Conservation (phyloP, 2,329 filamentous ascomycete species). For the Nigrograna mackinnonii region DNA sequence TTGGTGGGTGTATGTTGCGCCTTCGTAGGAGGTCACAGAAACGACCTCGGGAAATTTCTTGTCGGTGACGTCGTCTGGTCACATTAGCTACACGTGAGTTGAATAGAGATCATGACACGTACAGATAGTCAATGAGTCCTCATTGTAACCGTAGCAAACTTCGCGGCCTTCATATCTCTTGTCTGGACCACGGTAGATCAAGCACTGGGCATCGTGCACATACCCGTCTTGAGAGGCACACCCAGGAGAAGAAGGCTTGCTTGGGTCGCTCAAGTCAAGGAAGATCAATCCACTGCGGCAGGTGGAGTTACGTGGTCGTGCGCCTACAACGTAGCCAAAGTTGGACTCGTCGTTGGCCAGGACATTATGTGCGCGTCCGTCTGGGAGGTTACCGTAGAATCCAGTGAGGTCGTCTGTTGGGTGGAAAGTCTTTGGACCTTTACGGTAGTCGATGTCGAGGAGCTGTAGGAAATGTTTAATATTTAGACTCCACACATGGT, state of each 20-base stretch:
- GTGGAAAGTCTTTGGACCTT: constrained; percentile 33
- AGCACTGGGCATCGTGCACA: constrained; percentile 64
- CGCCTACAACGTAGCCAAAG: constrained; percentile 37
- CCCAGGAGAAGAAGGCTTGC: constrained; percentile 56
- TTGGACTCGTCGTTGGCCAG: constrained; percentile 39
- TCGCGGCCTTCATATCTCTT: constrained; percentile 52
- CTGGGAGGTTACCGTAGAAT: constrained; percentile 26
- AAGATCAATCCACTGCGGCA: constrained; percentile 60
- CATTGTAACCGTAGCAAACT: constrained; percentile 62
- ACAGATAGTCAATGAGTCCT: constrained; percentile 55
- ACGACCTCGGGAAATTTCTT: constrained; percentile 52
- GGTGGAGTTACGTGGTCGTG: constrained; percentile 33
- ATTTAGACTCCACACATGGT: background rate
- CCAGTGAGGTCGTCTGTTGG: constrained; percentile 30
- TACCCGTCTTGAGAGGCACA: constrained; percentile 61
- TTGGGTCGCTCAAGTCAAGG: constrained; percentile 59
- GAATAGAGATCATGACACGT: constrained; percentile 21
- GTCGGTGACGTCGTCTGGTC: constrained; percentile 53
- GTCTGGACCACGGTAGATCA: constrained; percentile 58
- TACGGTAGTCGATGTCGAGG: constrained; percentile 29
- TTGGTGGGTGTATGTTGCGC: constrained; percentile 63
- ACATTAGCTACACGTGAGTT: constrained; percentile 47
- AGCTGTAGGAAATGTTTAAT: constrained; percentile 53
- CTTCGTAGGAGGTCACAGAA: constrained; percentile 59
- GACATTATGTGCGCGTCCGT: constrained; percentile 43